Evolutionary conservation across 2,329 filamentous ascomycete genomes (phyloP).

Genomic region (Zymoseptoria crescenta): DNA sequence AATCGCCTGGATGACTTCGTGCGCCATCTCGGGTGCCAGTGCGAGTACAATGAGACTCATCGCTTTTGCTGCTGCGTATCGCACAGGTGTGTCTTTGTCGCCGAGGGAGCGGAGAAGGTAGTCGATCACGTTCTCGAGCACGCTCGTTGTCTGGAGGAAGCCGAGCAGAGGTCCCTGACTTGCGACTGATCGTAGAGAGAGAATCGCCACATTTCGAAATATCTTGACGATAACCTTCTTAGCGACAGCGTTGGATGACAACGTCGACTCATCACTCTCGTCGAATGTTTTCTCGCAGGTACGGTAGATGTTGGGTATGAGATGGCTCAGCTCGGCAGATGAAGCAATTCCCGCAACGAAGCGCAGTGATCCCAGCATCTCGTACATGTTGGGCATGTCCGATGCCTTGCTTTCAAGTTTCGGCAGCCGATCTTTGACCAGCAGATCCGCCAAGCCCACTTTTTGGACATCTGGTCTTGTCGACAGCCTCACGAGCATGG

Average conservation of each 20-base stretch:
- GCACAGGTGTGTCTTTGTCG: conserved; percentile 85
- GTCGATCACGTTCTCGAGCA: conserved; percentile 71
- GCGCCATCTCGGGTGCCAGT: conserved; percentile 70
- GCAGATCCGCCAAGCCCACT: conserved; percentile 58
- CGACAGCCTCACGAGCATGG: conserved; percentile 71
- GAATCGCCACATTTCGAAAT: conserved; percentile 63
- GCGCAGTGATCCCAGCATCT: conserved; percentile 68
- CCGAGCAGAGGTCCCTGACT: conserved; percentile 19
- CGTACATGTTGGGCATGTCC: conserved; percentile 48
- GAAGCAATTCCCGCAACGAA: conserved; percentile 69
- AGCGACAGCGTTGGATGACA: conserved; percentile 67
- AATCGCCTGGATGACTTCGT: conserved; percentile 80
- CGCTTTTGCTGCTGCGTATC: conserved; percentile 85
- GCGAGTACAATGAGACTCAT: conserved; percentile 79
- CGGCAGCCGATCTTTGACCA: conserved; percentile 64
- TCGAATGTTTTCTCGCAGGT: conserved; percentile 54
- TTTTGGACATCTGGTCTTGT: conserved; percentile 82
- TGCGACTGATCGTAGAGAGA: conserved; percentile 45
- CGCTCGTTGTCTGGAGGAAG: conserved; percentile 30
- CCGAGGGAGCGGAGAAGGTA: conserved; percentile 68
- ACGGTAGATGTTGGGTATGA: conserved; percentile 59
- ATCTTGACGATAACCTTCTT: conserved; percentile 80
- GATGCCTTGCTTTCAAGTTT: conserved; percentile 38
- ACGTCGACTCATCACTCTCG: conserved; percentile 44
- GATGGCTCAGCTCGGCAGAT: conserved; percentile 62